Percentiles rank a stretch among this genome's conserved stretches.
Evolutionary conservation across 305 asterid genomes (phyloP).

Genomic region (Salvia sclarea): DNA sequence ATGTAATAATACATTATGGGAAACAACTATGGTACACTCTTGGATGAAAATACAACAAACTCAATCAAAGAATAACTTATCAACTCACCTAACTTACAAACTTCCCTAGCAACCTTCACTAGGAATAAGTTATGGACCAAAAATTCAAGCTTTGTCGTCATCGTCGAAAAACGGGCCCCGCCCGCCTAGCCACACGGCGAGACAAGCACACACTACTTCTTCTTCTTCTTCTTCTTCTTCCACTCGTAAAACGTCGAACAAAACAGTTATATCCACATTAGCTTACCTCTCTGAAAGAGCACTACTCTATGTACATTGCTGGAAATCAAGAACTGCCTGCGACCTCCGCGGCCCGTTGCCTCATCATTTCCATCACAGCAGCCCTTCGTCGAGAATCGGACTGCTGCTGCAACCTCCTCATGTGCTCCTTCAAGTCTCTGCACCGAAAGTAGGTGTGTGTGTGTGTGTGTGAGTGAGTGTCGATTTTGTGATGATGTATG

Average conservation of each 20-base stretch:
- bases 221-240: not conserved
- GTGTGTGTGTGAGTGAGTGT: slow-evolving; percentile 4
- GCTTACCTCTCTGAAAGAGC: slow-evolving; percentile 16
- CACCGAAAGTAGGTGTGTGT: slow-evolving; percentile 1
- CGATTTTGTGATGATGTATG: not conserved
- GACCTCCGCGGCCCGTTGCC: slow-evolving; percentile 69
- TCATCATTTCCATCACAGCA: slow-evolving; percentile 78
- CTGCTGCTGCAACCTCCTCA: slow-evolving; percentile 66
- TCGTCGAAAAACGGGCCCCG: not conserved
- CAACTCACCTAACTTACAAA: slow-evolving; percentile 24
- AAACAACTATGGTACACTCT: slow-evolving; percentile 38
- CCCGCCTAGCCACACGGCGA: not conserved
- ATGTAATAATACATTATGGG: slow-evolving; percentile 9
- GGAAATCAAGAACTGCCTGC: slow-evolving; percentile 39
- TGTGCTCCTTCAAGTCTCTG: slow-evolving; percentile 65
- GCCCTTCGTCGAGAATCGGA: slow-evolving; percentile 72
- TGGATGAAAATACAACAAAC: slow-evolving; percentile 25
- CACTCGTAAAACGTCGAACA: slow-evolving; percentile 14
- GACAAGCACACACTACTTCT: not conserved
- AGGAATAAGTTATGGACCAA: slow-evolving; percentile 25
- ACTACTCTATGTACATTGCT: slow-evolving; percentile 34
- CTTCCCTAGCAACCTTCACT: slow-evolving; percentile 36
- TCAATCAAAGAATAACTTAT: slow-evolving; percentile 39
- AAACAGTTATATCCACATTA: slow-evolving; percentile 18
- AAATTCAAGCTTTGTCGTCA: slow-evolving; percentile 5